Percentiles rank a stretch among this genome's conserved stretches.
Conservation (phyloP, 1,284 basidiomycete genomes). For the Ganoderma lingzhi region DNA sequence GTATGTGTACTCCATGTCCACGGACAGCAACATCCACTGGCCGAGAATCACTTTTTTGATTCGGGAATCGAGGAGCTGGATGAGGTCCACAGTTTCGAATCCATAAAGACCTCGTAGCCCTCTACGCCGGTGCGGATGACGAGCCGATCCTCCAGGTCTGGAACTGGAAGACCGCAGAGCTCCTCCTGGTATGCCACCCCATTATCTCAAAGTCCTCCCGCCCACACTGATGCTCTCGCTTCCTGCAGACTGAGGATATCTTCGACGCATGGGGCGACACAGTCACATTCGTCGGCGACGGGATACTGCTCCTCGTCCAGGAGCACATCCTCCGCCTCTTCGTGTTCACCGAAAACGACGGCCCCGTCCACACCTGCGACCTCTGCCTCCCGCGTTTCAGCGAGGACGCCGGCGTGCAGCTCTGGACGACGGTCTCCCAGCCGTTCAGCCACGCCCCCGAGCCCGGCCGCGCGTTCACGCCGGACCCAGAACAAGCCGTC, state of each 20-base stretch:
- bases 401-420: neutral
- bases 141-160: slow-evolving; percentile 14
- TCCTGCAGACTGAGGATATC: neutral
- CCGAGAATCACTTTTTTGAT: neutral
- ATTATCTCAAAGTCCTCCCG: neutral
- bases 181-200: slow-evolving; percentile 6
- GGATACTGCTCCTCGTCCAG: slow-evolving; percentile 12
- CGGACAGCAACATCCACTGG: slow-evolving; percentile 6
- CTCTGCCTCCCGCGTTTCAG: slow-evolving; percentile 14
- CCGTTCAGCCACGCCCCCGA: slow-evolving; percentile 12
- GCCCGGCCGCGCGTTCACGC: slow-evolving; percentile 8
- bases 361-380: neutral
- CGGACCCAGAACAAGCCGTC: slow-evolving; percentile 10
- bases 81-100: slow-evolving; percentile 11
- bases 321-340: slow-evolving; percentile 11
- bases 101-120: neutral
- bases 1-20: neutral
- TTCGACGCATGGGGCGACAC: slow-evolving; percentile 15
- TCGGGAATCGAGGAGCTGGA: neutral
- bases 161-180: slow-evolving; percentile 14
- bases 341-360: slow-evolving; percentile 3
- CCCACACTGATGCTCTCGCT: neutral
- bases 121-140: neutral
- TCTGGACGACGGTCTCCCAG: slow-evolving; percentile 20
- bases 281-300: slow-evolving; percentile 11